Base-by-base conservation (phyloP, 2,329 filamentous ascomycete species). In the Fusarium liriodendri region DNA sequence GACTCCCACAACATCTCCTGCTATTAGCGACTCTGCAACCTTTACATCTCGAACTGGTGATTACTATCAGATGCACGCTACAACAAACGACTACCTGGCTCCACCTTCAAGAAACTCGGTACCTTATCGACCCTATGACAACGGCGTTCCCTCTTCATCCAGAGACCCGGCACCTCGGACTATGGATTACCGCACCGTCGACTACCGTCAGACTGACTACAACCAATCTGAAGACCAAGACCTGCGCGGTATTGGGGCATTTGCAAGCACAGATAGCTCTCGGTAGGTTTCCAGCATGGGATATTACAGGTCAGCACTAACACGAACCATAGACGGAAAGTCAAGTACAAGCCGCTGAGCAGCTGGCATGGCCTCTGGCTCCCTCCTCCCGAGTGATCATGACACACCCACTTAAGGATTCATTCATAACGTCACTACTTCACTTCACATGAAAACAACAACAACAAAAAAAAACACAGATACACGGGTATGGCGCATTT, bases 351-450 rank as follows among this genome's bases (percentile, higher is more conserved):
- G 64, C 77, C 77, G 6, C 76, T 79, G 33, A 72, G 74, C 52
- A 79, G 78, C 47, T 79, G 77, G 77, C 79, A 78, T 37, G 76
- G 75, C 57, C 68, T 79, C 59, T 79, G 77, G 77, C 47, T 79
- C 27, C 77, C 77, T 27, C 72, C 72, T 67, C 69, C 76, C 18
- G 66, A 66, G 33, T 68, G 54, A 73, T 20, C 20, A 38, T 27
- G 59, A 18, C 35, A 32, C 18, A 14, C 16, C 18, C 27, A 52
- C 27, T 32, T n/a, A 29, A 13, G 29, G 55, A 52, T 55, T 9
- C 5, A 52, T 58, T 37, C 20, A 60, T 62, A 20, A 58, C 45
- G 50, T 55, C 13, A 32, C 25, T 22, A 32, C 29, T 35, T 25
- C 25, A 57, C 33, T 64, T 54, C 32, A 32, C 52, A 25, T 58